Percentiles rank a stretch among this genome's conserved stretches.
Conservation (phyloP, 805 yeast genomes). For the Dipodascopsis uninucleata region DNA sequence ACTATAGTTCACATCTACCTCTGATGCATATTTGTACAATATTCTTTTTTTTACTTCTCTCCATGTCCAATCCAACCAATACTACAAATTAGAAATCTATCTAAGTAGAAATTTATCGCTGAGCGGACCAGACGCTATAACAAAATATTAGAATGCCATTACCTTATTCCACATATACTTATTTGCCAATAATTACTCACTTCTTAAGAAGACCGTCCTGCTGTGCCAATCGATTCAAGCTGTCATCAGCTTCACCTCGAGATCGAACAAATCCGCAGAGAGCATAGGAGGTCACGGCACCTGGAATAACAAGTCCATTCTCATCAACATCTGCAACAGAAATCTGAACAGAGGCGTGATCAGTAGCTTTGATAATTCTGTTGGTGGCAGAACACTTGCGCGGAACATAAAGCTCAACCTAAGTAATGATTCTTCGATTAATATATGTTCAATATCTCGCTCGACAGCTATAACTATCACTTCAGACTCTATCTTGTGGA, state of each 20-base stretch:
- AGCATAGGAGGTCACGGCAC: slow-evolving; percentile 91
- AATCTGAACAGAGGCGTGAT: slow-evolving; percentile 98
- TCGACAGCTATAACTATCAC: no score
- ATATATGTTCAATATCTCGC: no score
- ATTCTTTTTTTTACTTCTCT: neutral
- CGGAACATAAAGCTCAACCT: slow-evolving; percentile 99
- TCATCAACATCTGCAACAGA: slow-evolving; percentile 98
- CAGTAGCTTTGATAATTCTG: slow-evolving; percentile 99
- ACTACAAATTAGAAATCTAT: neutral
- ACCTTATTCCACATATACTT: slow-evolving; percentile 61
- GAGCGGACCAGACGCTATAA: slow-evolving; percentile 32
- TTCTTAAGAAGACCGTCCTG: slow-evolving; percentile 96
- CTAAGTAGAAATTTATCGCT: slow-evolving; percentile 27
- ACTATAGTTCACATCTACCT: slow-evolving; percentile 1
- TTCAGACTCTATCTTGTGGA: no score
- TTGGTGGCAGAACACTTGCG: slow-evolving; percentile 99
- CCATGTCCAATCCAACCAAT: slow-evolving; percentile 1
- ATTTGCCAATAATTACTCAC: slow-evolving; percentile 59
- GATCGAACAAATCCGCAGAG: slow-evolving; percentile 95
- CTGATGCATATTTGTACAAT: neutral
- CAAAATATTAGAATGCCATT: slow-evolving; percentile 8
- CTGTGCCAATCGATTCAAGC: slow-evolving; percentile 98
- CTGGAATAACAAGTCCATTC: slow-evolving; percentile 91
- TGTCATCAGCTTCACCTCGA: slow-evolving; percentile 99
- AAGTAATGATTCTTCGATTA: slow-evolving; percentile 35